phyloP scores from a whole-genome alignment of 306 rosid genomes.

The Ochetophila trinervis region DNA sequence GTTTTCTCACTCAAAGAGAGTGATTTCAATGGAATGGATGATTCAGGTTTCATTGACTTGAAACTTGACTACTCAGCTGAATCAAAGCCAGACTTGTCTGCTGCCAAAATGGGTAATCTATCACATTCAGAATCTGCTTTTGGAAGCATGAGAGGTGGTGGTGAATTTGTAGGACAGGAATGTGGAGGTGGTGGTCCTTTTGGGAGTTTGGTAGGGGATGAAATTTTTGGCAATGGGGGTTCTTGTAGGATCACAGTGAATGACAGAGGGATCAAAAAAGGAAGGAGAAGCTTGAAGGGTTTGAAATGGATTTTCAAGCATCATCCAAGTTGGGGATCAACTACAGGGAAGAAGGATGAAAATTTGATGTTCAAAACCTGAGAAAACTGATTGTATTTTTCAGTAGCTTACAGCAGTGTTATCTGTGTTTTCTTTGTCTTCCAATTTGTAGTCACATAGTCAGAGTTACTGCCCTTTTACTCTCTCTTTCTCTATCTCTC shows the following conservation, averaged over 20 bases:
- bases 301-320: slow-evolving; percentile 91
- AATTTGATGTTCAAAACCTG: slow-evolving; percentile 55
- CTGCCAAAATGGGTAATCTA: slow-evolving; percentile 33
- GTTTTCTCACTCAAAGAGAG: slow-evolving; percentile 87
- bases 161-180: slow-evolving; percentile 40
- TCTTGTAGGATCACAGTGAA: slow-evolving; percentile 84
- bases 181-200: slow-evolving; percentile 17
- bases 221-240: slow-evolving; percentile 49
- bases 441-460: slow-evolving; percentile 34
- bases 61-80: slow-evolving; percentile 80
- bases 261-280: slow-evolving; percentile 70
- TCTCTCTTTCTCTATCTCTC: background rate
- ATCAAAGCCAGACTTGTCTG: slow-evolving; percentile 44
- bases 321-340: slow-evolving; percentile 48
- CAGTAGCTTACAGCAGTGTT: slow-evolving; percentile 28
- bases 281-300: slow-evolving; percentile 74
- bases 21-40: slow-evolving; percentile 86
- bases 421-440: slow-evolving; percentile 21
- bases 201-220: slow-evolving; percentile 33
- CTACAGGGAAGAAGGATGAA: slow-evolving; percentile 58
- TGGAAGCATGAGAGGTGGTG: slow-evolving; percentile 56
- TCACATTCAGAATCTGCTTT: slow-evolving; percentile 42
- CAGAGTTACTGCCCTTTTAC: slow-evolving; percentile 26
- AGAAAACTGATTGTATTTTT: slow-evolving; percentile 21
- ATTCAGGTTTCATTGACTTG: slow-evolving; percentile 82